Conservation (phyloP, 805 yeast genomes). For the Starmerella vaccinii region DNA sequence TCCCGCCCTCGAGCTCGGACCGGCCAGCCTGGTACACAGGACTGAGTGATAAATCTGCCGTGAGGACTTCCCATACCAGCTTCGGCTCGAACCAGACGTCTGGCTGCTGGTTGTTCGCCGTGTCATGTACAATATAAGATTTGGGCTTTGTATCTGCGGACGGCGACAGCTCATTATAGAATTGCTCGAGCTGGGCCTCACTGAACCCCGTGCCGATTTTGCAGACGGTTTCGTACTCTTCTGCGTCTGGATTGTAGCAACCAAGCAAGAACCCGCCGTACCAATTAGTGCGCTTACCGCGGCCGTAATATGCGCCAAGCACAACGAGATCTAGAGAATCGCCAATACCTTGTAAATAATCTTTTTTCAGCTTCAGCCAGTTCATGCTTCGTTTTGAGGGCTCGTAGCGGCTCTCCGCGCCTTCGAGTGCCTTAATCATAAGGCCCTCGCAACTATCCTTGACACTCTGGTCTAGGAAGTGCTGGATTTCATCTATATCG, state of each 20-base stretch:
- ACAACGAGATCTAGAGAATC: constrained; percentile 91
- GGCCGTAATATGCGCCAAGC: constrained; percentile 86
- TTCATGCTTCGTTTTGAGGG: constrained; percentile 91
- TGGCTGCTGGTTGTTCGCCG: constrained; percentile 58
- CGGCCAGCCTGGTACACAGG: constrained; percentile 85
- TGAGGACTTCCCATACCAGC: constrained; percentile 70
- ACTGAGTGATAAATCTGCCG: constrained; percentile 81
- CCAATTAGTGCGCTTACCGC: constrained; percentile 87
- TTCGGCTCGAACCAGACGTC: constrained; percentile 94
- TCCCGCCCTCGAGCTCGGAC: constrained; percentile 46
- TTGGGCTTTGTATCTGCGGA: constrained; percentile 58
- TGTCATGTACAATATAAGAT: constrained; percentile 56
- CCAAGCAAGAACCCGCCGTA: constrained; percentile 93
- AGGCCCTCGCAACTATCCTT: constrained; percentile 88
- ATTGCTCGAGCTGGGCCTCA: constrained; percentile 60
- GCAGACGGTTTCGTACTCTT: constrained; percentile 89
- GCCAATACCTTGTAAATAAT: constrained; percentile 88
- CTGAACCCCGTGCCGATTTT: constrained; percentile 96
- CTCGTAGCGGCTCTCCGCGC: constrained; percentile 72
- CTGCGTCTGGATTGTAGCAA: constrained; percentile 80
- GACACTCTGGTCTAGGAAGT: constrained; percentile 77
- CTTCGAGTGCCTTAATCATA: constrained; percentile 85
- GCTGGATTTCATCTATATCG: constrained; percentile 62
- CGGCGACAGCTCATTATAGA: constrained; percentile 54
- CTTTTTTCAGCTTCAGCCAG: constrained; percentile 93